Evolutionary conservation across 2,329 filamentous ascomycete genomes (phyloP).

Genomic region (Verticillium nonalfalfae): DNA sequence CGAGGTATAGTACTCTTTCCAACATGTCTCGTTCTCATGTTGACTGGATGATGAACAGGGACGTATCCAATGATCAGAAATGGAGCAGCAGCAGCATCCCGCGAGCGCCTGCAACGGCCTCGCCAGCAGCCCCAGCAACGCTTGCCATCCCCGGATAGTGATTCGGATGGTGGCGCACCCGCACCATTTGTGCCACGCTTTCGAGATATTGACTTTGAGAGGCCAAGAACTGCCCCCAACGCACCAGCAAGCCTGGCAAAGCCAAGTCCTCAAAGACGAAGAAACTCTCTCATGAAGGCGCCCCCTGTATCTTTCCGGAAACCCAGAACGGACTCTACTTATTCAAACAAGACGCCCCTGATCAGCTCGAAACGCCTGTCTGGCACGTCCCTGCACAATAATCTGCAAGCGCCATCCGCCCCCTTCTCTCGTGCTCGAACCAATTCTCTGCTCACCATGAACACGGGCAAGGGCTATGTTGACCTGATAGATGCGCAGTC

Average conservation of each 20-base stretch:
- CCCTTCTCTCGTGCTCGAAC: conserved; percentile 19
- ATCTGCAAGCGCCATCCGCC: conserved; percentile 11
- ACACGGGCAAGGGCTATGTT: conserved; percentile 28
- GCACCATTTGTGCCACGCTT: conserved; percentile 20
- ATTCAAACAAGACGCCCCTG: background rate
- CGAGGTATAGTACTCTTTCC: conserved; percentile 18
- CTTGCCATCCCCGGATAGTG: conserved; percentile 12
- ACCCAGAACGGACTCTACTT: conserved; percentile 3
- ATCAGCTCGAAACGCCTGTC: conserved; percentile 1
- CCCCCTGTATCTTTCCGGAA: conserved; percentile 12
- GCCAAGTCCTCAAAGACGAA: conserved; percentile 4
- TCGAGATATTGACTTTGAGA: conserved; percentile 19
- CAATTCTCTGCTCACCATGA: conserved; percentile 24
- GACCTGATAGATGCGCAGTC: conserved; percentile 55
- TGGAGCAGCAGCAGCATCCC: conserved; percentile 25
- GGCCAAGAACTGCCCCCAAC: conserved; percentile 29
- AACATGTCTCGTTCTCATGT: background rate
- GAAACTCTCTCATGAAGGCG: conserved; percentile 8
- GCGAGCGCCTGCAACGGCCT: conserved; percentile 27
- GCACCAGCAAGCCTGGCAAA: conserved; percentile 7
- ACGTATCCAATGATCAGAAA: conserved; percentile 33
- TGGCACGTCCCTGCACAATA: background rate
- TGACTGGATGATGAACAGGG: conserved; percentile 17
- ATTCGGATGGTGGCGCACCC: conserved; percentile 19
- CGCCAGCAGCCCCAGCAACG: conserved; percentile 20